Evolutionary conservation across 331 rosid species (phyloP).

Genomic region (Saraca asoca): DNA sequence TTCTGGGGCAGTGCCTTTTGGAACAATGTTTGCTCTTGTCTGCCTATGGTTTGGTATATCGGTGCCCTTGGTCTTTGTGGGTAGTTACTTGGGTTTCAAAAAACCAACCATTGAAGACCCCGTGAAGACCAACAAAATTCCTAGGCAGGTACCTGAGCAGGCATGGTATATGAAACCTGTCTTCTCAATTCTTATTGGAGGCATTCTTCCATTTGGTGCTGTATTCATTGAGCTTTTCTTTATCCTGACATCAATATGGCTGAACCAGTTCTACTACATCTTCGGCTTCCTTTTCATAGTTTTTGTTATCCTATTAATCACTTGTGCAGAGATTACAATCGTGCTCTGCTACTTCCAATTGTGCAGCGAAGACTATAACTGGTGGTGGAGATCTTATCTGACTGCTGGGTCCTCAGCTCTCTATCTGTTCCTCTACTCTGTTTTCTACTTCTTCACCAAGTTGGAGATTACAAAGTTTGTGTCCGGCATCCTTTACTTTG

Average conservation of each 20-base stretch:
- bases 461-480: constrained; percentile 90
- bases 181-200: constrained; percentile 95
- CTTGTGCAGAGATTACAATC: constrained; percentile 94
- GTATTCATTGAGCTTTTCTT: constrained; percentile 98
- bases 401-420: constrained; percentile 98
- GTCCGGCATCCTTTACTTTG: constrained; percentile 92
- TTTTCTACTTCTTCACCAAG: constrained; percentile 94
- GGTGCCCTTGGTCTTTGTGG: constrained; percentile 95
- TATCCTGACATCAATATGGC: constrained; percentile 97
- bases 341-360: constrained; percentile 99
- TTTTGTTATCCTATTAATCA: constrained; percentile 81
- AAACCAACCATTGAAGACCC: constrained; percentile 94
- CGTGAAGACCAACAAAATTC: constrained; percentile 97
- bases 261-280: constrained; percentile 97
- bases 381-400: constrained; percentile 99
- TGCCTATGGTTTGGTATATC: constrained; percentile 98
- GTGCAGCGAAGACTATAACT: constrained; percentile 97
- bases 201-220: constrained; percentile 98
- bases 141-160: constrained; percentile 95
- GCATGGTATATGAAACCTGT: constrained; percentile 97
- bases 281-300: constrained; percentile 97
- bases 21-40: constrained; percentile 95
- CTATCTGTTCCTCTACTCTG: constrained; percentile 91
- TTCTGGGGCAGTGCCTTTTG: constrained; percentile 98
- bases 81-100: constrained; percentile 94